Conservation (phyloP, 495 filamentous ascomycete species). For the Neurospora sublineolata region DNA sequence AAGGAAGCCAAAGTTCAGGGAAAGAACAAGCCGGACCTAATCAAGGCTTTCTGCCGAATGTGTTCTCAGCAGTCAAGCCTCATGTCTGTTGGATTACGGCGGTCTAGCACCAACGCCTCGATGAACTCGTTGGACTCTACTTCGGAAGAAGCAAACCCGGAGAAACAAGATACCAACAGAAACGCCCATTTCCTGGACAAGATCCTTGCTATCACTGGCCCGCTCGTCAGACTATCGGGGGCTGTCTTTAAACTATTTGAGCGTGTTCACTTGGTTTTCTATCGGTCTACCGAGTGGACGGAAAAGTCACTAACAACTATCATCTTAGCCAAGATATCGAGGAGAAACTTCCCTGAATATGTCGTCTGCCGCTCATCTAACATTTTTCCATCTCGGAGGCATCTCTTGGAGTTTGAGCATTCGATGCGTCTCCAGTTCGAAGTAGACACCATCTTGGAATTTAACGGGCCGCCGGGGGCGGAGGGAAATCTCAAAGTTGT, state of each 20-base stretch:
- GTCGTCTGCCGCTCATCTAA: conserved; percentile 82
- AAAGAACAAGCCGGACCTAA: conserved; percentile 76
- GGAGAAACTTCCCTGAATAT: conserved; percentile 80
- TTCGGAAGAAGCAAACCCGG: conserved; percentile 3
- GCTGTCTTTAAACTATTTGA: conserved; percentile 77
- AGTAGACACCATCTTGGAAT: conserved; percentile 77
- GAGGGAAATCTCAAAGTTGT: conserved; percentile 50
- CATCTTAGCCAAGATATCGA: conserved; percentile 79
- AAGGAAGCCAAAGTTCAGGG: conserved; percentile 81
- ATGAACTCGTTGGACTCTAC: conserved; percentile 10
- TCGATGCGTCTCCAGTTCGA: conserved; percentile 71
- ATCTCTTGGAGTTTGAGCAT: conserved; percentile 80
- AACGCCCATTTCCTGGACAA: conserved; percentile 43
- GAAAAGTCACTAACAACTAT: conserved; percentile 94
- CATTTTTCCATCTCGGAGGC: conserved; percentile 66
- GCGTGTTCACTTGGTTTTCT: conserved; percentile 89
- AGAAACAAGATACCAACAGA: conserved; percentile 26
- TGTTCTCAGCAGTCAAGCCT: conserved; percentile 66
- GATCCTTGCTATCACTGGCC: conserved; percentile 69
- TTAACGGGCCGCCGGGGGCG: conserved; percentile 60
- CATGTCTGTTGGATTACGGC: conserved; percentile 44
- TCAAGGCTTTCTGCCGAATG: conserved; percentile 55
- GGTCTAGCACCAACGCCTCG: conserved; percentile 38
- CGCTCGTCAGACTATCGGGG: conserved; percentile 69
- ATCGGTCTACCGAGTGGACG: conserved; percentile 92